Percentiles rank a stretch among this genome's conserved stretches.
Conservation (phyloP, 768 basidiomycete genomes). For the Hygrophorus russula region DNA sequence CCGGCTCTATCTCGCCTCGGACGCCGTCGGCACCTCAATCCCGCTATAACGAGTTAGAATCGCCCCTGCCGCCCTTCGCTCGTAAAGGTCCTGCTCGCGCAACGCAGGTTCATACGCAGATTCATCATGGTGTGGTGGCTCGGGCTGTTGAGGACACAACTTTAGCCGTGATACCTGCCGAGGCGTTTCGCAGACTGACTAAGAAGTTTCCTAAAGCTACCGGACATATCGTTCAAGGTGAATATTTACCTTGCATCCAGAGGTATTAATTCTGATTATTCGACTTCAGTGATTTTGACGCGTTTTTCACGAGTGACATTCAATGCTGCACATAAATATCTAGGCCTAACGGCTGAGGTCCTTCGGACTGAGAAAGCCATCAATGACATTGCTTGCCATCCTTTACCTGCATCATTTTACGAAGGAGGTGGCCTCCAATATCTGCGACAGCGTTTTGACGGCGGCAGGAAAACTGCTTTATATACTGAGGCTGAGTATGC, state of each 20-base stretch:
- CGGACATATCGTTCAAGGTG: conserved; percentile 92
- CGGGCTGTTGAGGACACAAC: conserved; percentile 91
- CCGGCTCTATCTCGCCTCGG: conserved; percentile 18
- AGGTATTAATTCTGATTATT: background rate
- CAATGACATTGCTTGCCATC: conserved; percentile 94
- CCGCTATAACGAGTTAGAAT: conserved; percentile 2
- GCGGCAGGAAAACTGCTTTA: conserved; percentile 31
- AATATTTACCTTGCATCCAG: conserved; percentile 3
- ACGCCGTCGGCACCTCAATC: conserved; percentile 18
- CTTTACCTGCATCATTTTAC: conserved; percentile 84
- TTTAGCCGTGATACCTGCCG: conserved; percentile 96
- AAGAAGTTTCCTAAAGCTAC: conserved; percentile 97
- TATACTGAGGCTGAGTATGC: conserved; percentile 54
- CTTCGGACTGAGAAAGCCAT: conserved; percentile 95
- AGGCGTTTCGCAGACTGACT: conserved; percentile 88
- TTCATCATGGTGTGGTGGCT: conserved; percentile 73
- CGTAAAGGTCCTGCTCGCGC: conserved; percentile 7
- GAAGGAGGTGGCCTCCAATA: conserved; percentile 84
- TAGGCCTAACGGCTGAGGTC: conserved; percentile 90
- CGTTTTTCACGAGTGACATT: conserved; percentile 96
- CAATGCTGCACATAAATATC: conserved; percentile 92
- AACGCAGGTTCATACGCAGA: conserved; percentile 25
- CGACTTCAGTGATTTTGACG: conserved; percentile 71
- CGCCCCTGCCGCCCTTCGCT: conserved; percentile 1
- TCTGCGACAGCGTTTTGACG: conserved; percentile 84